Evolutionary conservation across 179 eudicot genomes (phyloP).

Genomic region (Heliamphora pulchella): DNA sequence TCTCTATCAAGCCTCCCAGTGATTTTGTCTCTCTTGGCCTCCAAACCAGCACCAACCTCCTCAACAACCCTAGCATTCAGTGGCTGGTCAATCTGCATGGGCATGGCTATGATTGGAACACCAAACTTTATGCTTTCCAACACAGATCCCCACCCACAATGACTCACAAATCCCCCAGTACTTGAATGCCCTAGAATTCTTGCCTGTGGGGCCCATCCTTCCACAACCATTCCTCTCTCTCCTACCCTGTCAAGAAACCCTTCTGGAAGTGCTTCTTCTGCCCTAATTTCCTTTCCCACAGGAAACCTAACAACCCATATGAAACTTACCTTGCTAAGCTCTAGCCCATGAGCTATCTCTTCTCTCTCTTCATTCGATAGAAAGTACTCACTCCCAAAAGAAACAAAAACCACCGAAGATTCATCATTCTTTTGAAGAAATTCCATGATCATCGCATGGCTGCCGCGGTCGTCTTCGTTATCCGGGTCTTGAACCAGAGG

Average conservation of each 20-base stretch:
- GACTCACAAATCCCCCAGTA: slow-evolving; percentile 11
- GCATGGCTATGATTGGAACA: neutral
- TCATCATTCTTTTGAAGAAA: slow-evolving; percentile 14
- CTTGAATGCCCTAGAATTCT: slow-evolving; percentile 6
- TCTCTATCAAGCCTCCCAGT: neutral
- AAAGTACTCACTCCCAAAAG: slow-evolving; percentile 18
- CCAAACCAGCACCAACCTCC: neutral
- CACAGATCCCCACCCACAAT: slow-evolving; percentile 16
- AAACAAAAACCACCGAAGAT: slow-evolving; percentile 12
- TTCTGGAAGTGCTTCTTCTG: slow-evolving; percentile 7
- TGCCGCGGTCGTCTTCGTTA: neutral
- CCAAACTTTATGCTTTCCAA: neutral
- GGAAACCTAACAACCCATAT: slow-evolving; percentile 17
- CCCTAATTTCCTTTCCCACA: slow-evolving; percentile 5
- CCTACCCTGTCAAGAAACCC: slow-evolving; percentile 14
- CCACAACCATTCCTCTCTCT: slow-evolving; percentile 7
- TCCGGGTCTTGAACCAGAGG: slow-evolving; percentile 4
- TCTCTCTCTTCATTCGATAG: slow-evolving; percentile 9
- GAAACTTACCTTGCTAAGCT: slow-evolving; percentile 17
- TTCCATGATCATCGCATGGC: neutral
- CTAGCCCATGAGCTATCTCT: slow-evolving; percentile 20
- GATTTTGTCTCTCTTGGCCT: slow-evolving; percentile 1
- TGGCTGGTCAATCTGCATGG: slow-evolving; percentile 9
- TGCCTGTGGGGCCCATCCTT: slow-evolving; percentile 15
- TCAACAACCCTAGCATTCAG: slow-evolving; percentile 4